A percentile compares a stretch with the other conserved stretches of the same genome.
phyloP scores from a whole-genome alignment of 2,329 filamentous ascomycete genomes.

The Dactylellina drechsleri region DNA sequence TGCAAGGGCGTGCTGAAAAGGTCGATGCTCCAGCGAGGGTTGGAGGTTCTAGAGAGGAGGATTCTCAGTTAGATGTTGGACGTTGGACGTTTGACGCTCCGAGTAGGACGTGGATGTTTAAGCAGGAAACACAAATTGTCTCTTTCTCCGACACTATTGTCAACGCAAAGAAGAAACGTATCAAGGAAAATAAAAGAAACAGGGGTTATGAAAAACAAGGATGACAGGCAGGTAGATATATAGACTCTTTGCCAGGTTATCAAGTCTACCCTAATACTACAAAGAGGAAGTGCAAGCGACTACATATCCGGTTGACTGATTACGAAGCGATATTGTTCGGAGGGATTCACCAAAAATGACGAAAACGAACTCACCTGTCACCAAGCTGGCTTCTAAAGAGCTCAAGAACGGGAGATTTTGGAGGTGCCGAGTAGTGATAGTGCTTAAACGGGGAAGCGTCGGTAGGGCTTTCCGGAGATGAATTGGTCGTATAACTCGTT shows the following conservation, averaged over 20 bases:
- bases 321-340: background rate
- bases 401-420: constrained; percentile 51
- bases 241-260: background rate
- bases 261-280: no score
- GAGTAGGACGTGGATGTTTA: constrained; percentile 21
- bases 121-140: constrained; percentile 44
- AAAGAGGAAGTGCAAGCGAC: background rate
- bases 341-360: background rate
- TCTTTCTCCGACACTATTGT: background rate
- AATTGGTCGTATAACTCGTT: constrained; percentile 36
- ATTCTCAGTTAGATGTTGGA: constrained; percentile 19
- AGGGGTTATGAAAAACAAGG: no score
- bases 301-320: background rate
- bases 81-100: constrained; percentile 10
- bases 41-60: constrained; percentile 29
- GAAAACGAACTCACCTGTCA: constrained; percentile 43
- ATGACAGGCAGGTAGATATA: background rate
- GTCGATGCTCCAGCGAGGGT: constrained; percentile 49
- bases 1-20: constrained; percentile 40
- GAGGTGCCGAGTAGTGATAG: constrained; percentile 46
- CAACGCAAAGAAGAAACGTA: no score
- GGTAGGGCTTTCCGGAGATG: constrained; percentile 36
- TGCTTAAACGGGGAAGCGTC: constrained; percentile 36
- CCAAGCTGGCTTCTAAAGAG: constrained; percentile 46
- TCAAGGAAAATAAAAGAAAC: no score